Base-by-base conservation (phyloP, 768 basidiomycete species). In the Leucosporidium creatinivorum region DNA sequence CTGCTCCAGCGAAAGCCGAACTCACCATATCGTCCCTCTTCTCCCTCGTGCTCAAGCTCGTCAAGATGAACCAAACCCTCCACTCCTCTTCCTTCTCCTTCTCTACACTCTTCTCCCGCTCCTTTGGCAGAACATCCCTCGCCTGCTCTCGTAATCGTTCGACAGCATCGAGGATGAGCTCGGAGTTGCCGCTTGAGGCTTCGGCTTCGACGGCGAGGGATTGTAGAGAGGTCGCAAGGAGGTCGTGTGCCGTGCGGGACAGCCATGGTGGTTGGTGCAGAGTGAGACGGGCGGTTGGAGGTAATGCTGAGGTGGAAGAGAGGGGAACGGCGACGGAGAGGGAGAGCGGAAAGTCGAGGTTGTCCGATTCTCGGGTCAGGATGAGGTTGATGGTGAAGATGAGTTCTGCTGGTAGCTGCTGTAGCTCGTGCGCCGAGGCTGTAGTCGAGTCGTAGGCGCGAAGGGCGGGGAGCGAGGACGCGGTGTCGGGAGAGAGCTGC, bases 1-100 rank as follows among this genome's bases (percentile, higher is more conserved):
- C 2, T 5, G 48, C 25, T 47, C 5, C 33, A 33, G 33, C 10
- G 33, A 33, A 33, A 33, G 33, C 39, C 39, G 39, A 44, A 15
- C 39, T 15, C 10, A 44, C 72, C 15, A 73, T 73, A 28, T 80
- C 79, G 66, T 75, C 74, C 26, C 80, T 69, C 63, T 80, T 80
- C 60, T 77, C 77, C 49, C 69, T 68, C 10, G 79, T 77, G 13
- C 75, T 76, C 12, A 80, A 62, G 10, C 74, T 73, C 13, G 78
- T 78, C 65, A 80, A 77, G 77, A 77, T 79, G 65, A 78, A 77
- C 79, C 79, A 80, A 0, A 78, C 77, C 26, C 80, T 58, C 56
- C 28, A 12, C 17, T 60, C 23, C 7, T 66, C 62, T 44, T 51
- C 50, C 21, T 33, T 30, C 23, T 64, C 52, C 15, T 9, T 28